Percentiles rank a stretch among this genome's conserved stretches.
phyloP scores from a whole-genome alignment of 345 rosid species.

The Camelina hispida region DNA sequence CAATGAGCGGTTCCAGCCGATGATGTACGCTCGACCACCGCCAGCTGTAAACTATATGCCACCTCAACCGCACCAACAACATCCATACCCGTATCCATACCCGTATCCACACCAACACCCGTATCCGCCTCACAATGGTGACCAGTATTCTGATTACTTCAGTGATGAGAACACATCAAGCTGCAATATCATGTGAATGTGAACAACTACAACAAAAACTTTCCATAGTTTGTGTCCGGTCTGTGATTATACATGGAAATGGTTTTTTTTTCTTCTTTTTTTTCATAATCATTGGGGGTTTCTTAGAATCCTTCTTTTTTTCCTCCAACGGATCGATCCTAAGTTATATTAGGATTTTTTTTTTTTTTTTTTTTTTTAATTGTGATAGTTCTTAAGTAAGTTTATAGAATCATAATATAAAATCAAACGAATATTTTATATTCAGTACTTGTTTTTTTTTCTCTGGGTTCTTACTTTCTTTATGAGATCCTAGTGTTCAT shows the following conservation, averaged over 20 bases:
- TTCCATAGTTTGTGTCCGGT: conserved; percentile 39
- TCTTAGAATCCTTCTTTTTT: conserved; percentile 39
- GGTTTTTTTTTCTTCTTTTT: conserved; percentile 44
- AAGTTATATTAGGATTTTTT: conserved; percentile 51
- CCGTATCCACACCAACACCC: conserved; percentile 33
- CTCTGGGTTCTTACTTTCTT: conserved; percentile 39
- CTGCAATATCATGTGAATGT: conserved; percentile 85
- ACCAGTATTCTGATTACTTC: conserved; percentile 63
- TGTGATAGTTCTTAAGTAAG: conserved; percentile 52
- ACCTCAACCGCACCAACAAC: conserved; percentile 54
- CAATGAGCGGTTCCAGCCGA: conserved; percentile 84
- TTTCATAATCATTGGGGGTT: conserved; percentile 46
- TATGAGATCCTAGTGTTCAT: conserved; percentile 55
- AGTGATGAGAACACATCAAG: conserved; percentile 90
- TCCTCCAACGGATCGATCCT: conserved; percentile 42
- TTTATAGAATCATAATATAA: conserved; percentile 54
- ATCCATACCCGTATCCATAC: conserved; percentile 48
- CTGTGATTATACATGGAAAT: conserved; percentile 61
- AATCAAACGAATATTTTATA: conserved; percentile 40
- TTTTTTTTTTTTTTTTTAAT: conserved; percentile 44
- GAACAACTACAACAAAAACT: conserved; percentile 11
- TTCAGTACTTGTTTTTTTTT: conserved; percentile 39
- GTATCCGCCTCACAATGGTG: conserved; percentile 38
- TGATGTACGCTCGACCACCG: conserved; percentile 91
- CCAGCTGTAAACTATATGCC: conserved; percentile 88